Evolutionary conservation across 768 basidiomycete species (phyloP).

Genomic region (Thelephora aurantiotincta): DNA sequence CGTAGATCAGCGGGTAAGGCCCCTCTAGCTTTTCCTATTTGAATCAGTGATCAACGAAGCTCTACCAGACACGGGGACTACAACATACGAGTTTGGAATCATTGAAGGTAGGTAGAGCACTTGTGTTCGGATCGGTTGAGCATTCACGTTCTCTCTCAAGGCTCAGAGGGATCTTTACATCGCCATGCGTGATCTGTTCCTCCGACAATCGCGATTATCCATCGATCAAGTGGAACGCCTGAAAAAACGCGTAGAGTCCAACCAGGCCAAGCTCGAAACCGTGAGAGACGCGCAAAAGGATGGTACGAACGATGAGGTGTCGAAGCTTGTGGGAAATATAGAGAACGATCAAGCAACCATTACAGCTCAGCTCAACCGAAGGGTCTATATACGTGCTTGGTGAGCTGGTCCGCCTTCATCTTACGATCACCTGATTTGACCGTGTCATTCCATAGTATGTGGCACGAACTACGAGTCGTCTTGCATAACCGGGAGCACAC

Average conservation of each 20-base stretch:
- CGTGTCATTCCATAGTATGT: constrained; percentile 42
- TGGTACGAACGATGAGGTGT: constrained; percentile 78
- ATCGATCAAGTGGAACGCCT: constrained; percentile 80
- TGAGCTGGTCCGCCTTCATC: constrained; percentile 20
- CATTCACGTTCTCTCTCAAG: constrained; percentile 21
- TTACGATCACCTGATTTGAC: background rate
- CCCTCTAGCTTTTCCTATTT: too few relatives aligned
- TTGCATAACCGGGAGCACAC: constrained; percentile 85
- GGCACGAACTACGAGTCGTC: constrained; percentile 91
- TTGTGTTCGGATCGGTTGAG: background rate
- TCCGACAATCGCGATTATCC: constrained; percentile 79
- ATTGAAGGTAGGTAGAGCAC: constrained; percentile 40
- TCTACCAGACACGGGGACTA: constrained; percentile 40
- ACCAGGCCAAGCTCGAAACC: constrained; percentile 61
- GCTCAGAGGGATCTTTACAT: constrained; percentile 76
- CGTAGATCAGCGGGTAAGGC: constrained; percentile 55
- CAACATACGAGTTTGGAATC: constrained; percentile 61
- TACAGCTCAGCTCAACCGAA: constrained; percentile 52
- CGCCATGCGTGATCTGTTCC: constrained; percentile 75
- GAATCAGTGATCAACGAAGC: constrained; percentile 1
- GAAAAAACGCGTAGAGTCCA: constrained; percentile 72
- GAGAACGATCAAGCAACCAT: constrained; percentile 84
- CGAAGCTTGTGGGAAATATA: constrained; percentile 52
- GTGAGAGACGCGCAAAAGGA: constrained; percentile 61
- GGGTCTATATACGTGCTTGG: constrained; percentile 84